These are phyloP conservation scores for Tylopilus felleus DNA, from an alignment of 768 basidiomycete genomes.

Conservation along the genomic window DNA sequence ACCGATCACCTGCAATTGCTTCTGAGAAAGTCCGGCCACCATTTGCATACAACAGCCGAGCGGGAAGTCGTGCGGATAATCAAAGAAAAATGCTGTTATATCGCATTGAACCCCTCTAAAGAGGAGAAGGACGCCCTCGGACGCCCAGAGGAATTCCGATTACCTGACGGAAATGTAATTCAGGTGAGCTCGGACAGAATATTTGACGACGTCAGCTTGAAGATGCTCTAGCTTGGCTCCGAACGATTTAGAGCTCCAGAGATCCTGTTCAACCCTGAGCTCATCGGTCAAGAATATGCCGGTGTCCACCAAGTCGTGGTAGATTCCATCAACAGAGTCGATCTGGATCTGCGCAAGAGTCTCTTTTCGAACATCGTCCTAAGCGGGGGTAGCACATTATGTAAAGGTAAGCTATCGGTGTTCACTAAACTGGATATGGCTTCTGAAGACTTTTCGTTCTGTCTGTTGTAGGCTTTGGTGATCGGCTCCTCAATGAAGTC, in stretches of 20 bases:
- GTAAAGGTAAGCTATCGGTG: slow-evolving; percentile 61
- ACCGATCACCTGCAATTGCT: slow-evolving; percentile 95
- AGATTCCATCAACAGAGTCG: slow-evolving; percentile 96
- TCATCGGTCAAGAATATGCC: slow-evolving; percentile 93
- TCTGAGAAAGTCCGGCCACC: slow-evolving; percentile 90
- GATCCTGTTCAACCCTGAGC: slow-evolving; percentile 94
- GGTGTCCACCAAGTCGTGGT: slow-evolving; percentile 98
- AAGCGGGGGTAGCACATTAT: slow-evolving; percentile 94
- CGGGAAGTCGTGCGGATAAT: slow-evolving; percentile 95
- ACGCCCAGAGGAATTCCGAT: slow-evolving; percentile 80
- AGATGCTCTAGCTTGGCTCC: slow-evolving; percentile 66
- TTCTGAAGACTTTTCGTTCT: slow-evolving; percentile 2
- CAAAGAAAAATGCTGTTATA: slow-evolving; percentile 98
- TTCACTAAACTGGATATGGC: slow-evolving; percentile 16
- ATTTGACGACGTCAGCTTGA: slow-evolving; percentile 12
- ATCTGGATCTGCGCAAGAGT: slow-evolving; percentile 92
- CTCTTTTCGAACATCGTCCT: slow-evolving; percentile 96
- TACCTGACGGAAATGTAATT: slow-evolving; percentile 94
- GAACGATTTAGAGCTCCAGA: slow-evolving; percentile 98
- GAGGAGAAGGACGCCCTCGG: slow-evolving; percentile 89
- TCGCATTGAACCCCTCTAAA: slow-evolving; percentile 88
- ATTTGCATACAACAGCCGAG: slow-evolving; percentile 95
- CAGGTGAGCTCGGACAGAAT: slow-evolving; percentile 52
- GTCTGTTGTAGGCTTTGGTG: slow-evolving; percentile 73
- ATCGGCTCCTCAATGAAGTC: slow-evolving; percentile 92